Conservation (phyloP, 345 rosid species). For the Linum tenue region DNA sequence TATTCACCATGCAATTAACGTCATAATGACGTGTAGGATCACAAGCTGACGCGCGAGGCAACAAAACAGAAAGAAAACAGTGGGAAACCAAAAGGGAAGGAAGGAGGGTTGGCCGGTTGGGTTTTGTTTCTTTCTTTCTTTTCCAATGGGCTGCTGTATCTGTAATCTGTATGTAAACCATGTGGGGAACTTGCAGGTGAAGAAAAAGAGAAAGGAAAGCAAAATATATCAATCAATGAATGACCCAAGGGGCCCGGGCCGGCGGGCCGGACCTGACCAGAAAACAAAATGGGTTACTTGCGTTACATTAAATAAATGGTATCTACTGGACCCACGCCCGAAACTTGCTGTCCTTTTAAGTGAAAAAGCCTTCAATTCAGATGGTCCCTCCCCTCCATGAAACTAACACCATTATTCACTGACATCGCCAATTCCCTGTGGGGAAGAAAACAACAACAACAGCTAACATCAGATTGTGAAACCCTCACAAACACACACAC, state of each 20-base stretch:
- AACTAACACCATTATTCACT: conserved; percentile 20
- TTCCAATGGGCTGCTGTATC: too few relatives aligned
- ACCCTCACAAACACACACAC: not conserved
- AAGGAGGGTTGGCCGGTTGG: not conserved
- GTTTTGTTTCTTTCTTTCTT: too few relatives aligned
- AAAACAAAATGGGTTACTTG: not conserved
- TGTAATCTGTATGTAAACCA: not conserved
- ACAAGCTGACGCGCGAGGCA: not conserved
- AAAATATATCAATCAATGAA: not conserved
- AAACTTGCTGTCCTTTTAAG: conserved; percentile 30
- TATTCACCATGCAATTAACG: too few relatives aligned
- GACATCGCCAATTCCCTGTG: conserved; percentile 15
- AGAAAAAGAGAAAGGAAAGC: not conserved
- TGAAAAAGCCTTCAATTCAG: conserved; percentile 11
- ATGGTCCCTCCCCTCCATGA: conserved; percentile 19
- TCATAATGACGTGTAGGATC: too few relatives aligned
- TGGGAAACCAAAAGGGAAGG: not conserved
- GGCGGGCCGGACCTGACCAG: not conserved
- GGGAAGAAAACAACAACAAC: conserved; percentile 2
- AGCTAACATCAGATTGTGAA: not conserved
- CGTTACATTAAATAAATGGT: conserved; percentile 3
- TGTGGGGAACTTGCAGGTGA: not conserved
- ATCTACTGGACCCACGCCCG: conserved; percentile 21
- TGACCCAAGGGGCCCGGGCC: not conserved
- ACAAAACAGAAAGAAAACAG: not conserved